Percentiles rank a stretch among this genome's conserved stretches.
Conservation (phyloP, 306 rosid genomes). For the Vicia villosa region DNA sequence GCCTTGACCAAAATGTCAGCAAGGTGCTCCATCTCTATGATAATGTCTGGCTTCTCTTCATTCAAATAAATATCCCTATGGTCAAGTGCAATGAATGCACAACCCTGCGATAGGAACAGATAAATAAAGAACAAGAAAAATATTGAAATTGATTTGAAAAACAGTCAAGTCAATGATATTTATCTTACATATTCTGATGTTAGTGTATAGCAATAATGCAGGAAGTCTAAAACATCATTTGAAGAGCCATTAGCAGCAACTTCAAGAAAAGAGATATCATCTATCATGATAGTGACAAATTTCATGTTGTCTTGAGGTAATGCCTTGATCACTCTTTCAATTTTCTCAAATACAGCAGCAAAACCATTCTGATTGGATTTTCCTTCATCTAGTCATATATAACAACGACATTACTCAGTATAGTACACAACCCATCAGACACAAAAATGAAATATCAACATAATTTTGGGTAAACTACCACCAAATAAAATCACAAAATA, state of each 20-base stretch:
- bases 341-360: conserved; percentile 65
- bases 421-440: conserved; percentile 17
- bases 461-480: neutral
- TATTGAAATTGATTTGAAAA: neutral
- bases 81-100: conserved; percentile 70
- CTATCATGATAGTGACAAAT: conserved; percentile 63
- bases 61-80: conserved; percentile 74
- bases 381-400: conserved; percentile 52
- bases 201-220: conserved; percentile 82
- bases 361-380: conserved; percentile 50
- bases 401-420: conserved; percentile 27
- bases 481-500: neutral
- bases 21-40: conserved; percentile 77
- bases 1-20: conserved; percentile 77
- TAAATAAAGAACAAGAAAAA: conserved; percentile 15
- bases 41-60: conserved; percentile 60
- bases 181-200: conserved; percentile 74
- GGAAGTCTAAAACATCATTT: conserved; percentile 77
- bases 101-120: conserved; percentile 57
- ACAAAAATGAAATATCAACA: conserved; percentile 10
- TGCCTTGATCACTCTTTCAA: conserved; percentile 52
- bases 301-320: conserved; percentile 54
- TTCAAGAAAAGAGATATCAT: conserved; percentile 80
- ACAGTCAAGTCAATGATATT: neutral
- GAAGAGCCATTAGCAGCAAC: conserved; percentile 81